Evolutionary conservation across 2,329 filamentous ascomycete species (phyloP), one percentile per base, ranked within the genome.

Genomic region (Fusarium longipes): DNA sequence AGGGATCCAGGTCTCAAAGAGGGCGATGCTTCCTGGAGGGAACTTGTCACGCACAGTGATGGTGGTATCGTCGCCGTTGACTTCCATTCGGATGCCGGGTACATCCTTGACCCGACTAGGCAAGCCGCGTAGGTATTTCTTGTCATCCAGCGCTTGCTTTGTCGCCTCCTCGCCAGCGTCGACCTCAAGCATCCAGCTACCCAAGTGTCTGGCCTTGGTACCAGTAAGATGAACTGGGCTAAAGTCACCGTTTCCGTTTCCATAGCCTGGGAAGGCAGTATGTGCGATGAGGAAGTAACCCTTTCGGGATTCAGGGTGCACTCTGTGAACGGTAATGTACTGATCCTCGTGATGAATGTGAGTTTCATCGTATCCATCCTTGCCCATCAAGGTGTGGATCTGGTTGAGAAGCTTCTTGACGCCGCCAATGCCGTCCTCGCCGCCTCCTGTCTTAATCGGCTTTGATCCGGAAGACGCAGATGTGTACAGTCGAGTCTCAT

Each of bases 1-100:
- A 6, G 94, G 94, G 27, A 98, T 96, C 90, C 92, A 98, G 0
- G 96, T 99, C 81, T 98, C 94, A 70, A 97, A 97, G 4, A 99
- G 83, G 4, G 94, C 93, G 70, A 99, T 97, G 68, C 93, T 97
- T 59, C 96, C 96, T 15, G 96, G 94, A 5, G 93, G 93, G 76
- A 99, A 97, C 64, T 89, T 88, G 44, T 93, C 89, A 3, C 91
- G 89, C 17, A 97, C 89, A 1, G 88, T 89, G 66, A 99, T 93
- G 56, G 89, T 86, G 3, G 93, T 95, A 71, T 93, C 89, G 43
- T 91, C 87, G 6, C 86, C 89, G 50, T 88, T 85, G n/a, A 85
- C 82, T 66, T 95, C 90, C 73, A 97, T 85, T 25, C 84, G 85
- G 59, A 97, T 87, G 10, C 91, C 91, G 2, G 90, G 86, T 15